Evolutionary conservation across 345 rosid species (phyloP).

Genomic region (Leavenworthia alabamica): DNA sequence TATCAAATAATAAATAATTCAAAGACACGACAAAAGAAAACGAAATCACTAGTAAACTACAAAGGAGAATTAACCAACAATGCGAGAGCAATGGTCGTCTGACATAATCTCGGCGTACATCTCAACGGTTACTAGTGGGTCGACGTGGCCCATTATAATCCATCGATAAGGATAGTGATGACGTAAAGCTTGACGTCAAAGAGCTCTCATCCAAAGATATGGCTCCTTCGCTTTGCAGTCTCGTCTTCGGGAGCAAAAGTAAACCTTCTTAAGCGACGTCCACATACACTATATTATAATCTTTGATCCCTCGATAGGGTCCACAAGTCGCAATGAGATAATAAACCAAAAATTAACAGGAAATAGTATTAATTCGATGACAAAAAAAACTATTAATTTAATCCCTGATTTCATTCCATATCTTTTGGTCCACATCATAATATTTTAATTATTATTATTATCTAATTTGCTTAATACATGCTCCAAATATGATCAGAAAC

Average conservation of each 20-base stretch:
- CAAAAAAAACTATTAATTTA: neutral
- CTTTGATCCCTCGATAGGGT: neutral
- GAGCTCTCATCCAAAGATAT: constrained; percentile 32
- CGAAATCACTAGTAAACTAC: neutral
- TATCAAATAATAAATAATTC: neutral
- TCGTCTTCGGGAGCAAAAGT: constrained; percentile 45
- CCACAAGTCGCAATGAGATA: constrained; percentile 5
- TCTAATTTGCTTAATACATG: constrained; percentile 25
- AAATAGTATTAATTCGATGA: neutral
- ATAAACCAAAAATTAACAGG: neutral
- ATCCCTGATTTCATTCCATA: constrained; percentile 30
- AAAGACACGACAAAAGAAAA: neutral
- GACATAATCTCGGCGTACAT: constrained; percentile 15
- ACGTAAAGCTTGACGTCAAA: constrained; percentile 34
- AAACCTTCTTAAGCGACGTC: constrained; percentile 42
- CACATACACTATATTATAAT: constrained; percentile 8
- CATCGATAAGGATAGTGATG: constrained; percentile 20
- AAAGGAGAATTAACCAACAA: neutral
- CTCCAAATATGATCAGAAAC: constrained; percentile 17
- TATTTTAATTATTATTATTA: constrained; percentile 17
- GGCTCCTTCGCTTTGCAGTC: constrained; percentile 62
- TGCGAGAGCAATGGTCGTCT: neutral
- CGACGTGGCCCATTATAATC: constrained; percentile 18
- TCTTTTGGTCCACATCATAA: constrained; percentile 24
- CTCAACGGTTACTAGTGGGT: constrained; percentile 16